Conservation (phyloP, 169 alveolate genomes). For the Amoebophrya sp. region DNA sequence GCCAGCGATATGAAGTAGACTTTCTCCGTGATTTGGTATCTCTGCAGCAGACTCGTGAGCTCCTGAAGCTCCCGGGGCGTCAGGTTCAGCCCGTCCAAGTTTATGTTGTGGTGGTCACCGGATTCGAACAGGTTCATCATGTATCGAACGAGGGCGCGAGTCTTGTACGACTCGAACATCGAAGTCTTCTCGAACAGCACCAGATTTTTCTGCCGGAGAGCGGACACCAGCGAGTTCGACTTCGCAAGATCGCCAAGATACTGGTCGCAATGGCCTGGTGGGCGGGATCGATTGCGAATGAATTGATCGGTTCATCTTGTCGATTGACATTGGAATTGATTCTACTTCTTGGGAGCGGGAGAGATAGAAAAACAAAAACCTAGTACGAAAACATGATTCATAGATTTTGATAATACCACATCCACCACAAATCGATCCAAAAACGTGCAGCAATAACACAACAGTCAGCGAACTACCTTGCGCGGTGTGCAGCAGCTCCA, state of each 20-base stretch:
- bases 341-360: no score
- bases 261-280: not conserved
- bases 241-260: slow-evolving; percentile 12
- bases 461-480: no score
- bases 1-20: not conserved
- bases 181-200: not conserved
- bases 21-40: not conserved
- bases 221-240: not conserved
- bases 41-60: not conserved
- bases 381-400: no score
- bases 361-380: no score
- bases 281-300: no score
- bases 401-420: no score
- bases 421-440: no score
- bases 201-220: not conserved
- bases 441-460: no score
- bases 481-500: slow-evolving; percentile 8
- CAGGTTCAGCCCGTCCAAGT: not conserved
- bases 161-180: not conserved
- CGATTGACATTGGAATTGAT: no score
- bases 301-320: no score
- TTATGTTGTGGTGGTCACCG: not conserved
- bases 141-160: not conserved
- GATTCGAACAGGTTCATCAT: not conserved
- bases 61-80: not conserved